A percentile compares a stretch with the other conserved stretches of the same genome.
phyloP scores from a whole-genome alignment of 257 asterid species.

The Nicotiana tomentosiformis region DNA sequence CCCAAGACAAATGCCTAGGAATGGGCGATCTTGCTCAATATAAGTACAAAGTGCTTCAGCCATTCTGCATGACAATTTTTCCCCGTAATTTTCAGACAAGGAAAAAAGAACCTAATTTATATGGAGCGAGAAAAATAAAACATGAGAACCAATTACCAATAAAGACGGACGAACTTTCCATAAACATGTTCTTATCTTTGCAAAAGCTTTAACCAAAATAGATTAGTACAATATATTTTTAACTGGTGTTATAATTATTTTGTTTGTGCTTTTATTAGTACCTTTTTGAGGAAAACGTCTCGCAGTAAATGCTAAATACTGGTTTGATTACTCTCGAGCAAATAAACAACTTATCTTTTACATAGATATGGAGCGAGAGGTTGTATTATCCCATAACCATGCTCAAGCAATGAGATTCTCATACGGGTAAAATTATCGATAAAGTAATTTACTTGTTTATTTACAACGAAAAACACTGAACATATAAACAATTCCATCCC shows the following conservation, averaged over 20 bases:
- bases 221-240: background rate
- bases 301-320: background rate
- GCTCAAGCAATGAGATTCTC: background rate
- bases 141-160: background rate
- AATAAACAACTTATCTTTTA: background rate
- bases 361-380: background rate
- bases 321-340: background rate
- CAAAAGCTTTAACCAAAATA: background rate
- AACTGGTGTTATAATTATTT: background rate
- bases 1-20: conserved; percentile 96
- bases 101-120: background rate
- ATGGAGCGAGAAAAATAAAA: background rate
- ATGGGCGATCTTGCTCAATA: conserved; percentile 93
- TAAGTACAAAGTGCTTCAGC: conserved; percentile 77
- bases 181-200: background rate
- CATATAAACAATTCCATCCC: background rate
- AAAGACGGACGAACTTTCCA: background rate
- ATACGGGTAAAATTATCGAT: background rate
- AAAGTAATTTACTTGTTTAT: background rate
- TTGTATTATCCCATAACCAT: background rate
- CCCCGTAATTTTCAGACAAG: conserved; percentile 4
- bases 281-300: background rate
- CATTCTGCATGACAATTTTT: conserved; percentile 40
- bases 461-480: background rate
- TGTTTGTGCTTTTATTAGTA: background rate